phyloP scores from a whole-genome alignment of 2,329 filamentous ascomycete species.

The Fusarium circinatum region DNA sequence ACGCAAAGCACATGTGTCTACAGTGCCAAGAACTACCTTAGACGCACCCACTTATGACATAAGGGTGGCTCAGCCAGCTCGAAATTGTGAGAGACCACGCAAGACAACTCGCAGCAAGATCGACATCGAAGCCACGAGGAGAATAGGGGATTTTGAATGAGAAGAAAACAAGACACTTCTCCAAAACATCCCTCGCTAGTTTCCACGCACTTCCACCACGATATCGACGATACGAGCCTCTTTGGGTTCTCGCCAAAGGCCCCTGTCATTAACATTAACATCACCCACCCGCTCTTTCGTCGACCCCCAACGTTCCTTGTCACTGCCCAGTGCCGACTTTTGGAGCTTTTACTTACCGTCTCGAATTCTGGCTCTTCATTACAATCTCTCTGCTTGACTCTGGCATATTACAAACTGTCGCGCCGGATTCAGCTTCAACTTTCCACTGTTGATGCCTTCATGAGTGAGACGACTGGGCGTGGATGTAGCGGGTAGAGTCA shows the following conservation, averaged over 20 bases:
- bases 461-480: constrained; percentile 44
- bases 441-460: constrained; percentile 43
- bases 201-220: constrained; percentile 5
- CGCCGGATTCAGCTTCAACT: constrained; percentile 15
- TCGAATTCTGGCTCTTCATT: not conserved
- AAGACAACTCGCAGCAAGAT: constrained; percentile 43
- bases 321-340: constrained; percentile 38
- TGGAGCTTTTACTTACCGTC: constrained; percentile 11
- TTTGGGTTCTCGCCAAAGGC: constrained; percentile 27
- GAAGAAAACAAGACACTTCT: constrained; percentile 36
- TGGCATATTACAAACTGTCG: not conserved
- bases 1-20: constrained; percentile 8
- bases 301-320: constrained; percentile 40
- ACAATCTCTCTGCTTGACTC: not conserved
- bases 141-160: constrained; percentile 40
- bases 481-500: constrained; percentile 51
- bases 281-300: constrained; percentile 31
- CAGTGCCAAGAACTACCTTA: constrained; percentile 21
- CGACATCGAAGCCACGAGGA: constrained; percentile 43
- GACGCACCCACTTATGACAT: constrained; percentile 43
- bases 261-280: constrained; percentile 33
- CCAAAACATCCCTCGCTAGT: constrained; percentile 17
- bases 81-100: constrained; percentile 47
- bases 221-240: constrained; percentile 9
- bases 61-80: constrained; percentile 46